These are phyloP conservation scores for Tolypocladium sp. DNA, from an alignment of 2,329 filamentous ascomycete genomes.

Conservation along the genomic window DNA sequence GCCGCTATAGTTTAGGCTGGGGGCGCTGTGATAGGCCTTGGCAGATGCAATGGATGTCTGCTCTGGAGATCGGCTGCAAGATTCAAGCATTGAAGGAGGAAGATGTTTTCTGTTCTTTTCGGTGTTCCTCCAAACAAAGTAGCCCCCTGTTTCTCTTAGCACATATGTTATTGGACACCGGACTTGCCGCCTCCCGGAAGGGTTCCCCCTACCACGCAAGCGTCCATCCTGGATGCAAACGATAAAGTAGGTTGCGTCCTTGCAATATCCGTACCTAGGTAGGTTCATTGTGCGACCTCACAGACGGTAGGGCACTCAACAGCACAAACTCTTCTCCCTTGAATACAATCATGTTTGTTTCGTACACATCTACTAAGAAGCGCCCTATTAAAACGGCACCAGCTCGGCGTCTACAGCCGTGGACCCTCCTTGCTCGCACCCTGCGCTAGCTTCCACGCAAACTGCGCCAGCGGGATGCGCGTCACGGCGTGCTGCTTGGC, in stretches of 20 bases:
- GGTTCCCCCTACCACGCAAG: too few relatives aligned
- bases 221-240: too few relatives aligned
- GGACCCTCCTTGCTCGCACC: conserved; percentile 19
- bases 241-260: too few relatives aligned
- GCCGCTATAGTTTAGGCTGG: not conserved
- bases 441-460: conserved; percentile 68
- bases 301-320: too few relatives aligned
- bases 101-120: not conserved
- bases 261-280: too few relatives aligned
- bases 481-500: conserved; percentile 63
- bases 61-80: not conserved
- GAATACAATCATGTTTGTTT: too few relatives aligned
- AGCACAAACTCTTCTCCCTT: too few relatives aligned
- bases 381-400: not conserved
- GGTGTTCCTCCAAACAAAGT: not conserved
- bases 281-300: too few relatives aligned
- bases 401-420: conserved; percentile 13
- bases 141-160: too few relatives aligned
- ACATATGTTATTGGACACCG: too few relatives aligned
- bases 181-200: too few relatives aligned
- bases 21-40: not conserved
- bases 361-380: not conserved
- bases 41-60: not conserved
- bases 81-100: too few relatives aligned
- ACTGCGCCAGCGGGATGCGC: conserved; percentile 63